Evolutionary conservation across 108 stramenopile genomes (phyloP), one percentile per base, ranked within the genome.

Genomic region (Fistulifera pelliculosa): DNA sequence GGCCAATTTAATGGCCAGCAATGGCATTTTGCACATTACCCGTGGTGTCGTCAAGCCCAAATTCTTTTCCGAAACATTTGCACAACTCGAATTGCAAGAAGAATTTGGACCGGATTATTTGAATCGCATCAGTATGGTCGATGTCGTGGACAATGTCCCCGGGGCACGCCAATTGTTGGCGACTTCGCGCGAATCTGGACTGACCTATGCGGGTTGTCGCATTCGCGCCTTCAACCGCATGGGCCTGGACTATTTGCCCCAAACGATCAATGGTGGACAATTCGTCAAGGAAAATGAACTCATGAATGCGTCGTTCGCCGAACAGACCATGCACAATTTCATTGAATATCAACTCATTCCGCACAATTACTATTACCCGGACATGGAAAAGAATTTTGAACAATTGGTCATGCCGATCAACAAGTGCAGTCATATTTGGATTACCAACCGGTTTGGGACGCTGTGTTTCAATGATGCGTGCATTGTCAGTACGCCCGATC

Each of bases 391-490:
- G 13, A 22, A 26, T 7, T 43, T 38, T 35, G 56, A 57, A 22
- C 41, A 57, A 43, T 25, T 18, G 13, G 42, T 45, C 4, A 22
- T 57, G 23, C 38, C 38, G 14, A n/a, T 40, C 25, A 42, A 42
- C 41, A 45, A 57, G 10, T 57, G 56, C 35, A 19, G 26, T 17
- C 58, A 60, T 27, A 60, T 60, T 48, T 49, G 19, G 25, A 27
- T 60, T 10, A 60, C 58, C 27, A 60, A 60, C 19, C n/a, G 17
- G 27, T 1, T n/a, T 17, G 58, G 35, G 24, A 28, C 1, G 2
- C 23, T 60, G 17, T 49, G 58, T 16, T 60, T 60, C 58, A 60
- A 60, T 35, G 27, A 60, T 49, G 58, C 27, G 2, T 49, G 47
- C 24, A 23, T 49, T 14, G 48, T 49, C 35, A 1, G 12, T 2